phyloP scores from a whole-genome alignment of 805 yeast genomes.

The Metschnikowia similis region DNA sequence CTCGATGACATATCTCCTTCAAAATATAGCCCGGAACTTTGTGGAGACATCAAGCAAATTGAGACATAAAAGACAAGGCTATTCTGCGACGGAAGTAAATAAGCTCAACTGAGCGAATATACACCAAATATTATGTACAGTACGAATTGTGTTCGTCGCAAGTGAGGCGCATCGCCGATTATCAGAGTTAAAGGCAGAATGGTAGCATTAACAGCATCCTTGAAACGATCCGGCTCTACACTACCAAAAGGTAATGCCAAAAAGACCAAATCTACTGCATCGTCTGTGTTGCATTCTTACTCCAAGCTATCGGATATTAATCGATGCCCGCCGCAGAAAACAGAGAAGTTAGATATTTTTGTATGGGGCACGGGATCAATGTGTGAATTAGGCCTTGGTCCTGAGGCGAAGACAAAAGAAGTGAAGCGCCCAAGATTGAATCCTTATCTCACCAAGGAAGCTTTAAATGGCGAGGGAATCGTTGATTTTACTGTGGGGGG shows the following conservation, averaged over 20 bases:
- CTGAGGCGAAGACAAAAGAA: slow-evolving; percentile 83
- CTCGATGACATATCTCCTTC: slow-evolving; percentile 62
- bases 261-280: slow-evolving; percentile 29
- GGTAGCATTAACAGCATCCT: slow-evolving; percentile 43
- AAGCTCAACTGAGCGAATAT: slow-evolving; percentile 23
- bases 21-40: slow-evolving; percentile 30
- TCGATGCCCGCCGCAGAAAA: slow-evolving; percentile 31
- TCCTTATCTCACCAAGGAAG: slow-evolving; percentile 59
- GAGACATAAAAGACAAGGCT: slow-evolving; percentile 38
- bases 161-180: neutral
- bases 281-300: slow-evolving; percentile 47
- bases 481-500: slow-evolving; percentile 94
- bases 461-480: slow-evolving; percentile 50
- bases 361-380: slow-evolving; percentile 97
- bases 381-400: slow-evolving; percentile 98
- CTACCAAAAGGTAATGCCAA: slow-evolving; percentile 20
- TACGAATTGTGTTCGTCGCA: neutral
- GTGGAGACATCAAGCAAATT: slow-evolving; percentile 40
- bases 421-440: slow-evolving; percentile 95
- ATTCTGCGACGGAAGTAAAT: slow-evolving; percentile 30
- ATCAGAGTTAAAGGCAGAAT: slow-evolving; percentile 17
- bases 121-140: neutral
- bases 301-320: slow-evolving; percentile 46
- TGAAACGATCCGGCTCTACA: slow-evolving; percentile 21
- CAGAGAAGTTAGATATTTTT: slow-evolving; percentile 64